Evolutionary conservation across 2,329 filamentous ascomycete genomes (phyloP).

Genomic region (Hirsutella rhossiliensis): DNA sequence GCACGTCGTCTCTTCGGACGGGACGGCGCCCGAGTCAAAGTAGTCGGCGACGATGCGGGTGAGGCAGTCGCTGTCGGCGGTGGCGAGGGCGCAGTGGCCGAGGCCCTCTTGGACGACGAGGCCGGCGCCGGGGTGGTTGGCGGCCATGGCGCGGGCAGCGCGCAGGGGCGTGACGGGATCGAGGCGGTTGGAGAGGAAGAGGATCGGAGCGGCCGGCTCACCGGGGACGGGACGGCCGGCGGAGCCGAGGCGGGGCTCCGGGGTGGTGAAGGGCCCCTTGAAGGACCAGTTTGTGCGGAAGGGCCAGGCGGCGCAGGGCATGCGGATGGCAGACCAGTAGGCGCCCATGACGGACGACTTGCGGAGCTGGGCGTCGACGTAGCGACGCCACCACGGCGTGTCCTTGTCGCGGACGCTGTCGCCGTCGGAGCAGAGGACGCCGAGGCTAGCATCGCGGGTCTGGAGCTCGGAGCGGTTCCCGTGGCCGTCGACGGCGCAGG

Average conservation of each 20-base stretch:
- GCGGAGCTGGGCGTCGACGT: slow-evolving; percentile 13
- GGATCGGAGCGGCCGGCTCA: slow-evolving; percentile 26
- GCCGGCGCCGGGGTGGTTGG: slow-evolving; percentile 13
- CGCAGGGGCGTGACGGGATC: slow-evolving; percentile 34
- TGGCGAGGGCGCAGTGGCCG: slow-evolving; percentile 13
- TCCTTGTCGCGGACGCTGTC: slow-evolving; percentile 9
- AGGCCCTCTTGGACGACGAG: slow-evolving; percentile 17
- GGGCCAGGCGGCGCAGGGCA: slow-evolving; percentile 26
- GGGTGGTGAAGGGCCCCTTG: slow-evolving; percentile 19
- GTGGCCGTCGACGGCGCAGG: slow-evolving; percentile 5
- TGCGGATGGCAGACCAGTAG: slow-evolving; percentile 21
- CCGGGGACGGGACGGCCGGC: slow-evolving; percentile 7
- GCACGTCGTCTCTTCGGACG: slow-evolving; percentile 6
- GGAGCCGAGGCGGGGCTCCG: slow-evolving; percentile 10
- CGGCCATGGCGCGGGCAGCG: slow-evolving; percentile 20
- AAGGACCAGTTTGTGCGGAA: slow-evolving; percentile 28
- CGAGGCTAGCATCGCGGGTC: neutral
- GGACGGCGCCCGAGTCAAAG: slow-evolving; percentile 16
- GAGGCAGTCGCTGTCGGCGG: slow-evolving; percentile 9
- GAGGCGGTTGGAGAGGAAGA: slow-evolving; percentile 29
- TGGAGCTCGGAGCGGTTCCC: slow-evolving; percentile 12
- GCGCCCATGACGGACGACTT: slow-evolving; percentile 19
- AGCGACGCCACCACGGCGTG: slow-evolving; percentile 14
- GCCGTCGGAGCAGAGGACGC: slow-evolving; percentile 24
- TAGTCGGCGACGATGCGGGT: slow-evolving; percentile 12